Evolutionary conservation across 768 basidiomycete genomes (phyloP).

Genomic region (Phylloporus sp.): DNA sequence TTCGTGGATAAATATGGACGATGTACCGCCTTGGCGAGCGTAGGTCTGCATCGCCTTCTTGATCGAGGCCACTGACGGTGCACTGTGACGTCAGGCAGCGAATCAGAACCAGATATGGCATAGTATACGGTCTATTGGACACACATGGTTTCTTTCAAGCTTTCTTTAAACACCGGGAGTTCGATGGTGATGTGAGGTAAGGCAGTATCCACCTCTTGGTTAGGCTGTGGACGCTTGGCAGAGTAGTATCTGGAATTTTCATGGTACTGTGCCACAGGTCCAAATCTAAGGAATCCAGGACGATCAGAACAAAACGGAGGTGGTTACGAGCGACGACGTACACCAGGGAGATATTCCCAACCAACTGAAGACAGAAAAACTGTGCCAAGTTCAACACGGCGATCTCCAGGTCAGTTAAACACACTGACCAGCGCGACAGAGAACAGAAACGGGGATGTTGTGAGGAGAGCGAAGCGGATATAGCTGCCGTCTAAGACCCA

Average conservation of each 20-base stretch:
- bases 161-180: slow-evolving; percentile 87
- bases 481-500: slow-evolving; percentile 60
- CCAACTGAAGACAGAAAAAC: slow-evolving; percentile 74
- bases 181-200: slow-evolving; percentile 78
- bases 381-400: slow-evolving; percentile 24
- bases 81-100: slow-evolving; percentile 34
- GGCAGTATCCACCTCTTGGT: slow-evolving; percentile 56
- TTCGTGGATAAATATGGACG: slow-evolving; percentile 56
- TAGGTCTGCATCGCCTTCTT: slow-evolving; percentile 63
- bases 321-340: slow-evolving; percentile 24
- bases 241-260: slow-evolving; percentile 85
- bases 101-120: neutral
- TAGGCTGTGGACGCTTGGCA: slow-evolving; percentile 55
- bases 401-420: neutral
- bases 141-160: slow-evolving; percentile 75
- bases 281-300: slow-evolving; percentile 51
- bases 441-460: slow-evolving; percentile 65
- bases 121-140: slow-evolving; percentile 18
- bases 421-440: slow-evolving; percentile 66
- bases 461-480: slow-evolving; percentile 61
- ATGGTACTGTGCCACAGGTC: slow-evolving; percentile 81
- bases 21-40: slow-evolving; percentile 61
- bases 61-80: slow-evolving; percentile 70
- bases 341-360: slow-evolving; percentile 61
- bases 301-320: slow-evolving; percentile 6